Conservation (phyloP, 2,329 filamentous ascomycete genomes). For the Leptographium procerum region DNA sequence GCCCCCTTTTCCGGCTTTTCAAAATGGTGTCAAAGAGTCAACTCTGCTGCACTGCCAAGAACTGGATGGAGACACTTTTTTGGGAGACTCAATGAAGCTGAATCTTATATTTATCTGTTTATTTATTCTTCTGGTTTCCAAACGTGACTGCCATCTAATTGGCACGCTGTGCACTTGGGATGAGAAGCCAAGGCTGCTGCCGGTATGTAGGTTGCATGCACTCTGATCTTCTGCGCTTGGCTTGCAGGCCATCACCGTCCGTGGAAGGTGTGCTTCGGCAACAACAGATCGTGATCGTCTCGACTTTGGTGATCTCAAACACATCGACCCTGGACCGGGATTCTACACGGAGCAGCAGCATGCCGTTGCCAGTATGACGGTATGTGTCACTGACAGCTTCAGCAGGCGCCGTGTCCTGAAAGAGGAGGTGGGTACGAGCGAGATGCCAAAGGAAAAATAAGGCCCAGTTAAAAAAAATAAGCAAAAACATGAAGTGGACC, state of each 20-base stretch:
- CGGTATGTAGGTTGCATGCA: no score
- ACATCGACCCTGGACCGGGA: background rate
- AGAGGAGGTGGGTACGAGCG: background rate
- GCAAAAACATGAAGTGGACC: background rate
- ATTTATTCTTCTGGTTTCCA: no score
- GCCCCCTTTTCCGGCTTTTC: background rate
- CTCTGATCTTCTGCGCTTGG: background rate
- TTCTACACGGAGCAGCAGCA: no score
- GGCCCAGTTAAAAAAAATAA: background rate
- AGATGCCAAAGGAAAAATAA: background rate
- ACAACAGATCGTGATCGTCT: background rate
- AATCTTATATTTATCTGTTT: no score
- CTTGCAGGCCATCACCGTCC: background rate
- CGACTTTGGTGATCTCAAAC: background rate
- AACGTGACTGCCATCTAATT: no score
- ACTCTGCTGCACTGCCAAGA: background rate
- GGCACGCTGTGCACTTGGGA: no score
- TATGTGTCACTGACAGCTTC: no score
- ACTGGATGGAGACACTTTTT: no score
- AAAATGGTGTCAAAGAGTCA: background rate
- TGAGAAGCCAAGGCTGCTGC: no score
- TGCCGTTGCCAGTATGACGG: no score
- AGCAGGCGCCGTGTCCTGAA: background rate
- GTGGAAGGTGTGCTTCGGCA: background rate
- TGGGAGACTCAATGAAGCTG: no score